Conservation (phyloP, 352 stramenopile genomes). For the Sclerospora graminicola region DNA sequence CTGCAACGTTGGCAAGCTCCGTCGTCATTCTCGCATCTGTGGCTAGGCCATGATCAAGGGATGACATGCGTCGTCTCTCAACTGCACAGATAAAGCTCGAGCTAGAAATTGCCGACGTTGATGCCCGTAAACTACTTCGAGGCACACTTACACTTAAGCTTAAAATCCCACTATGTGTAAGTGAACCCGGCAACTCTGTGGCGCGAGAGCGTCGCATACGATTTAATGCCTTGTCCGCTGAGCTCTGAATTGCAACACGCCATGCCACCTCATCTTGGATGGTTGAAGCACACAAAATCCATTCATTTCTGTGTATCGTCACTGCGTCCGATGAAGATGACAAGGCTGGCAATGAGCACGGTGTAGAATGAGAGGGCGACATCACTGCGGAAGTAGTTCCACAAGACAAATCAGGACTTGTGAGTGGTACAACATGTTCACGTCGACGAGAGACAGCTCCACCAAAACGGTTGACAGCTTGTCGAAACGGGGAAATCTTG, state of each 20-base stretch:
- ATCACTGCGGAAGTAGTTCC: background rate
- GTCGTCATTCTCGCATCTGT: conserved; percentile 27
- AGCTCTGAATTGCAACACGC: conserved; percentile 54
- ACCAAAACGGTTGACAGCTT: conserved; percentile 44
- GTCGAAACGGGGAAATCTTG: conserved; percentile 56
- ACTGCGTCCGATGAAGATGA: conserved; percentile 6
- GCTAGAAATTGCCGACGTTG: conserved; percentile 16
- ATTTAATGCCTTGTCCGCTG: conserved; percentile 55
- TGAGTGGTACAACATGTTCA: conserved; percentile 7
- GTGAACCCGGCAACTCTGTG: conserved; percentile 39
- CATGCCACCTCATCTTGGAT: conserved; percentile 59
- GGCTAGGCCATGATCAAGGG: conserved; percentile 16
- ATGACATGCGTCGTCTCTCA: conserved; percentile 21
- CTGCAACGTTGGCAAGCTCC: conserved; percentile 16
- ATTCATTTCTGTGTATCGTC: conserved; percentile 31
- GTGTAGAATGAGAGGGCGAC: conserved; percentile 5
- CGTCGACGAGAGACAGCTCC: conserved; percentile 19
- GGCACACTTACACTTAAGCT: conserved; percentile 20
- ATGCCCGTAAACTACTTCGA: conserved; percentile 12
- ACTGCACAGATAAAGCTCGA: conserved; percentile 5
- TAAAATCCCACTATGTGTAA: conserved; percentile 34
- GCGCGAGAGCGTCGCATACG: conserved; percentile 47
- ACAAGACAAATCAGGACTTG: background rate
- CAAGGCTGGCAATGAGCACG: conserved; percentile 7
- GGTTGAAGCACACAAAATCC: conserved; percentile 54